Base-by-base conservation (phyloP, 169 alveolate species). In the Plasmodium vinckei region DNA sequence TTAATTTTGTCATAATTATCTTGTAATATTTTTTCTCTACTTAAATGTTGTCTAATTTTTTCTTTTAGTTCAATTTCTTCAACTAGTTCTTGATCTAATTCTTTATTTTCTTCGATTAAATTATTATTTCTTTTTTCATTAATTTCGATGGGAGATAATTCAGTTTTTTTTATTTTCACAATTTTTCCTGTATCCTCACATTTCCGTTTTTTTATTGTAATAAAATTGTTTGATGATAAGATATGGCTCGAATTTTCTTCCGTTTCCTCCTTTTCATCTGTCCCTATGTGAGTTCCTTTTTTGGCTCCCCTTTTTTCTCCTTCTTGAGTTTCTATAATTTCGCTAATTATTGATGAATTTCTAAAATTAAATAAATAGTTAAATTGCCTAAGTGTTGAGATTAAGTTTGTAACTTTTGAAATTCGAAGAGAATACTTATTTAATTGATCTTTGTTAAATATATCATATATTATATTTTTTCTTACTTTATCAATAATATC, bases 401-500 rank as follows among this genome's bases (percentile, higher is more conserved):
- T 70, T 19, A 86, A 70, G 12, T 59, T 86, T 1, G 69, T 71
- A 49, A 86, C 68, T 44, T 86, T 86, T 25, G 91, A 69, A 19
- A 86, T 49, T 0, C 73, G 73, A 9, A 63, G 10, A 25, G 51
- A 59, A 33, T 86, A 86, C 15, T 71, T 33, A 27, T 33, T 46
- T 21, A 51, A 12, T 33, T 46, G 57, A 5, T 57, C 64, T 5
- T 44, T 72, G 17, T n/a, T 51, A 39, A 68, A 86, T 56, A 86
- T 86, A 17, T 86, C 87, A 72, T 68, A 86, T 13, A 86, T 70
- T 10, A 86, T 71, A 9, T 44, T 5, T 57, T 86, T 86, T 42
- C 91, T 21, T 7, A 71, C 87, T 71, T 42, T 60, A 33, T 86
- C 91, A 59, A 86, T 71, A 51, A 70, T 60, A 33, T 86, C 91